Evolutionary conservation across 163 green algal genomes (phyloP).

Genomic region (Scenedesmus sp.): DNA sequence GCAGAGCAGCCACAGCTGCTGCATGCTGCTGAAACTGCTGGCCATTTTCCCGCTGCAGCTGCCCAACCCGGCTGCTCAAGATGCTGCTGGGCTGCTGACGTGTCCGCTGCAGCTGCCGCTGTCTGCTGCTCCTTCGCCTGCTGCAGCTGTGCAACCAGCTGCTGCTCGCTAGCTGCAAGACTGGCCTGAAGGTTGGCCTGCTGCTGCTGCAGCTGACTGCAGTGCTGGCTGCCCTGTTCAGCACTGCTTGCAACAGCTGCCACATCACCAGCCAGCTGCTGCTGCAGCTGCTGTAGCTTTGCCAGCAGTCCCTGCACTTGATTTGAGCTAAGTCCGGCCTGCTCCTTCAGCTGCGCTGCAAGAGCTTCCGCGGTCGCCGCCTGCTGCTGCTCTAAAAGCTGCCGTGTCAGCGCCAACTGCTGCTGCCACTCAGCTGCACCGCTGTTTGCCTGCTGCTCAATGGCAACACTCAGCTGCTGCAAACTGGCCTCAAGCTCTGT

Average conservation of each 20-base stretch:
- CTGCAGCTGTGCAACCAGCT: background rate
- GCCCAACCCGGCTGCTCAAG: no score
- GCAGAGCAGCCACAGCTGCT: background rate
- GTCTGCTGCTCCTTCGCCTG: background rate
- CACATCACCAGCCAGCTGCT: background rate
- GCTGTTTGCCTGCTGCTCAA: background rate
- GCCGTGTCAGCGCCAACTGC: slow-evolving; percentile 7
- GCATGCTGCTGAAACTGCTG: background rate
- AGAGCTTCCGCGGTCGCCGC: background rate
- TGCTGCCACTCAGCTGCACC: slow-evolving; percentile 12
- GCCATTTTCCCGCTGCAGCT: background rate
- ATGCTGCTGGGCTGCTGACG: background rate
- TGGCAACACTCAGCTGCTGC: background rate
- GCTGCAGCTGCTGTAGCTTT: background rate
- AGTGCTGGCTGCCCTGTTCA: background rate
- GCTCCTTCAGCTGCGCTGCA: background rate
- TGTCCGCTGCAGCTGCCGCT: slow-evolving; percentile 13
- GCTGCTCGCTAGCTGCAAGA: background rate
- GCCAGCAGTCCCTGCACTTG: background rate
- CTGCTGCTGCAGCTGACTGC: background rate
- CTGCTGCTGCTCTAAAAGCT: slow-evolving; percentile 33
- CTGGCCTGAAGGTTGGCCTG: background rate
- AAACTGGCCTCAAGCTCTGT: background rate
- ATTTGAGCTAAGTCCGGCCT: background rate
- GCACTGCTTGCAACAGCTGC: background rate